Evolutionary conservation across 768 basidiomycete species (phyloP), one percentile per base, ranked within the genome.

Genomic region (Leccinum subgranulosum): DNA sequence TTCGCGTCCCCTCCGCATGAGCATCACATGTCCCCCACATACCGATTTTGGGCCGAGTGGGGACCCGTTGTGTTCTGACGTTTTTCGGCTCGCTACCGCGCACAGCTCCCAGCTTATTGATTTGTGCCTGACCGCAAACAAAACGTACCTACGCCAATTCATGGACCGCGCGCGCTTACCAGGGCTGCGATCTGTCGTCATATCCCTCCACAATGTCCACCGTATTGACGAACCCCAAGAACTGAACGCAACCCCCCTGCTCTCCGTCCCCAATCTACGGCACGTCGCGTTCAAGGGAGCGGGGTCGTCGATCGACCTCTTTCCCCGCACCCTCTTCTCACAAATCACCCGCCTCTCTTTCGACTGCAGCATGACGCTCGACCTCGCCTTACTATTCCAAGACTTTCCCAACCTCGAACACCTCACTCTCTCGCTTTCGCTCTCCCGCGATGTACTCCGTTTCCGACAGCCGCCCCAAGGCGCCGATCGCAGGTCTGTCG

Each of bases 281-380:
- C 53, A 39, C 28, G 41, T 71, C 28, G 54, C 51, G 23, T 52
- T 66, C 54, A 23, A 55, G 1, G 67, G 69, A 21, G 25, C 51
- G 15, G 63, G 41, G 27, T 29, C 56, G 6, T 52, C 60, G 2
- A 56, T 55, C 45, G 19, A 55, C 46, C 33, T 66, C 51, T 25
- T 73, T 31, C 62, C 72, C 1, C 64, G 31, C 11, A 10, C 34
- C 48, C 19, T 65, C 29, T 59, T 60, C 2, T 31, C 58, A 3
- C 65, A 67, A 11, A 58, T 71, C 43, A 65, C 69, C 1, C 59
- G 62, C 51, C 69, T 71, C 48, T 55, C 62, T 25, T 45, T 69
- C 12, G 62, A 70, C 45, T 65, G 63, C 19, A 19, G 46, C 43
- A 48, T 55, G 53, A 46, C 57, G 23, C 64, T 65, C 53, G 65